Evolutionary conservation across 805 yeast genomes (phyloP), one percentile per base, ranked within the genome.

Genomic region (Wickerhamomyces xylosicus): DNA sequence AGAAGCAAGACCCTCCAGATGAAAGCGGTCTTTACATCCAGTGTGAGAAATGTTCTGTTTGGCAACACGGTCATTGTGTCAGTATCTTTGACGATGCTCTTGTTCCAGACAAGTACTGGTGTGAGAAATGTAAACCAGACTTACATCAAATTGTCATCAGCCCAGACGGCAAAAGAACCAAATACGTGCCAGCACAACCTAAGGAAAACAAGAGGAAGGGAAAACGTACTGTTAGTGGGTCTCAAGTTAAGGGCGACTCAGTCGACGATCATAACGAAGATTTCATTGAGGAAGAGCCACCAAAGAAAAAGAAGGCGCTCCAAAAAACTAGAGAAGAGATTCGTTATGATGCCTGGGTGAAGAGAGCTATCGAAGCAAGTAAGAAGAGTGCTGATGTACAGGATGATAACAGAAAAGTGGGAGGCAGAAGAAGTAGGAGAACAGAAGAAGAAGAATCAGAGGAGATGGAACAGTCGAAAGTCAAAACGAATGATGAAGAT

Each of bases 31-130:
- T 82, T 37, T 83, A 74, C 54, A 83, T 83, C 47, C 92, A 83
- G 53, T 83, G 94, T 68, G 98, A 92, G 53, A 71, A 72, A 45
- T 90, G 98, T 63, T 77, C 85, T 16, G 95, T 82, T 7, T 90
- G 98, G 98, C 98, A 90, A 59, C 98, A 90, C 58, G 97, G 97
- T 2, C 85, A 69, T 61, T 90, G 98, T 65, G 96, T 90, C 29
- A 95, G 96, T 1, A 76, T 90, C 41, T 67, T 68, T 39, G 77
- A 74, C 37, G 79, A 74, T 37, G 33, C 17, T 15, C 19, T 31
- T 16, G 85, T 86, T 2, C 96, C 97, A 3, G 97, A 90, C 41
- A 85, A 85, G 58, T 90, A 92, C 60, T 86, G 89, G 85, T 90
- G 98, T 67, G 98, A 90, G 57, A 61, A 63, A 47, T 90, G 98